Evolutionary conservation across 768 basidiomycete genomes (phyloP).

Genomic region (Suillus luteus): DNA sequence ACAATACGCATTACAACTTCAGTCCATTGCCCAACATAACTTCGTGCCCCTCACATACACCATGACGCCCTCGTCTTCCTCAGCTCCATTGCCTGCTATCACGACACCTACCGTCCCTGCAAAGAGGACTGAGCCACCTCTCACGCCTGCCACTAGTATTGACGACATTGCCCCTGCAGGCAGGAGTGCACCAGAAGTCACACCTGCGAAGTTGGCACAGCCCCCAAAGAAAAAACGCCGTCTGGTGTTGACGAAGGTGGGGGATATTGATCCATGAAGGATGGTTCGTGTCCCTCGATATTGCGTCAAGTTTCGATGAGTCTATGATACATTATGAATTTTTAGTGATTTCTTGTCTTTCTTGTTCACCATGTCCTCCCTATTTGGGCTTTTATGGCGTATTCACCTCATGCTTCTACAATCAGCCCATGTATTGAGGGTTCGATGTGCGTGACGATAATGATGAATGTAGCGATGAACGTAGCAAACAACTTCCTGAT

Average conservation of each 20-base stretch:
- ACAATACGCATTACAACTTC: slow-evolving; percentile 87
- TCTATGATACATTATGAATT: slow-evolving; percentile 15
- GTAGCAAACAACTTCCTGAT: background rate
- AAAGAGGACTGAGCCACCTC: slow-evolving; percentile 41
- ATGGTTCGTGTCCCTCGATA: background rate
- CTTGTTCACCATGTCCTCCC: background rate
- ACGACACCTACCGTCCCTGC: slow-evolving; percentile 33
- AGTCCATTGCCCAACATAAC: slow-evolving; percentile 87
- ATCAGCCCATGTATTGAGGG: slow-evolving; percentile 2
- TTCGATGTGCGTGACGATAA: slow-evolving; percentile 2
- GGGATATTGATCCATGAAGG: slow-evolving; percentile 47
- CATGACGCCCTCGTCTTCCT: slow-evolving; percentile 34
- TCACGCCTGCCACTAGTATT: slow-evolving; percentile 34
- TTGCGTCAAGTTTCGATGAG: background rate
- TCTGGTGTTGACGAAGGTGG: slow-evolving; percentile 71
- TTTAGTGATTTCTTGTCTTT: slow-evolving; percentile 15
- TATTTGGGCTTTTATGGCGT: background rate
- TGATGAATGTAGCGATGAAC: slow-evolving; percentile 1
- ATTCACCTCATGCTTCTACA: slow-evolving; percentile 4
- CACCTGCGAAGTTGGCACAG: slow-evolving; percentile 33
- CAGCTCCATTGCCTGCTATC: slow-evolving; percentile 35
- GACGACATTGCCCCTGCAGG: slow-evolving; percentile 22
- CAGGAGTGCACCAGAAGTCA: slow-evolving; percentile 7
- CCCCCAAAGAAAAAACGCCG: slow-evolving; percentile 87
- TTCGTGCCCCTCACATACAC: slow-evolving; percentile 59